These are phyloP conservation scores for Fusarium sulawesiense DNA, from an alignment of 2,329 filamentous ascomycete genomes.

Conservation along the genomic window DNA sequence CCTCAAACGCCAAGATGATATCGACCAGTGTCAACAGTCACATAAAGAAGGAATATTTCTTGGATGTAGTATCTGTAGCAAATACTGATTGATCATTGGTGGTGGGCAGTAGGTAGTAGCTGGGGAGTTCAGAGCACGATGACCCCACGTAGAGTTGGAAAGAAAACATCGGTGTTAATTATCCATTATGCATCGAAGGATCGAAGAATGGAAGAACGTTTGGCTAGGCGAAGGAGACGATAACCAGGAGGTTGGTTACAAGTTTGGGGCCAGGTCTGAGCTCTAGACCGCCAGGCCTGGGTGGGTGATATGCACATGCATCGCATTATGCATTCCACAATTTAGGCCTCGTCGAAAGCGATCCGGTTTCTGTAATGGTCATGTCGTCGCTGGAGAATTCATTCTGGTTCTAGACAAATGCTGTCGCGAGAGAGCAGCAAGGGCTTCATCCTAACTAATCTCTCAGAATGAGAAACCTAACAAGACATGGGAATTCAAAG, in stretches of 20 bases:
- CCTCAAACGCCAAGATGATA: neutral
- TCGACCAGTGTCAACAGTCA: neutral
- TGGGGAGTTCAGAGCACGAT: neutral
- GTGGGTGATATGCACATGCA: slow-evolving; percentile 2
- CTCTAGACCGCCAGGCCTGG: neutral
- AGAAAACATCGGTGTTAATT: neutral
- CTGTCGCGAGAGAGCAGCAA: neutral
- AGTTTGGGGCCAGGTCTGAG: slow-evolving; percentile 9
- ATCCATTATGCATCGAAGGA: neutral
- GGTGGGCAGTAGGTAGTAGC: neutral
- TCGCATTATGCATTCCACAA: slow-evolving; percentile 13
- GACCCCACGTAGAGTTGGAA: slow-evolving; percentile 13
- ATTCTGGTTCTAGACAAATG: neutral
- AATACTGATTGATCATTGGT: neutral
- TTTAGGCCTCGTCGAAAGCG: neutral
- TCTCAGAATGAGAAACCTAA: slow-evolving; percentile 20
- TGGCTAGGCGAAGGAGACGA: neutral
- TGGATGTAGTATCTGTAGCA: neutral
- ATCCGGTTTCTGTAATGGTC: neutral
- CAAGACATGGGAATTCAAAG: slow-evolving; percentile 22
- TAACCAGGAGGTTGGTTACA: slow-evolving; percentile 8
- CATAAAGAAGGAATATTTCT: neutral
- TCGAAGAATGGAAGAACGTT: slow-evolving; percentile 3
- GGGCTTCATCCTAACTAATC: slow-evolving; percentile 4
- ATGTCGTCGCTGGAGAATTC: neutral